Evolutionary conservation across 1,284 basidiomycete genomes (phyloP).

Genomic region (Heliocybe sulcata): DNA sequence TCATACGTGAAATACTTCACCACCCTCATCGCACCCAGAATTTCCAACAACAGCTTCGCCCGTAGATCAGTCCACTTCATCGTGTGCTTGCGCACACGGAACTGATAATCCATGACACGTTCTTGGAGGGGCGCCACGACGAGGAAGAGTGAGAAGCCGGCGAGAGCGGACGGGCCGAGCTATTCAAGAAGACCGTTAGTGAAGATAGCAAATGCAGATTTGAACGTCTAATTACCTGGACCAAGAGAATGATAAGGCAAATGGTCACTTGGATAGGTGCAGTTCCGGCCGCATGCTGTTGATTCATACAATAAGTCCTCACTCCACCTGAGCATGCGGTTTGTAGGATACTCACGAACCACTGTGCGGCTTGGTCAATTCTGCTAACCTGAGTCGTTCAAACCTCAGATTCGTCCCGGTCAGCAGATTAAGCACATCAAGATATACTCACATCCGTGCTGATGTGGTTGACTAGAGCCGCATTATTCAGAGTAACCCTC

Average conservation of each 20-base stretch:
- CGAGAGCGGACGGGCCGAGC: conserved; percentile 72
- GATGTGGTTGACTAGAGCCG: conserved; percentile 71
- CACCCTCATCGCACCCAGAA: conserved; percentile 65
- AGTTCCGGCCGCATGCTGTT: conserved; percentile 43
- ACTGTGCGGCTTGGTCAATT: conserved; percentile 53
- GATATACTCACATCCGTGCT: conserved; percentile 56
- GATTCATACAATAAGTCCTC: conserved; percentile 5
- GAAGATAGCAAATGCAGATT: conserved; percentile 1
- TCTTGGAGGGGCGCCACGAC: conserved; percentile 66
- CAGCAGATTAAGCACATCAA: background rate
- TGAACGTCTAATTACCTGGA: conserved; percentile 32
- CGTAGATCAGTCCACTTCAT: conserved; percentile 70
- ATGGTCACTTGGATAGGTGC: conserved; percentile 61
- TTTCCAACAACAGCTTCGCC: conserved; percentile 60
- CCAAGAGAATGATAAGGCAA: conserved; percentile 54
- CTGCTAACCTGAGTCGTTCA: conserved; percentile 38
- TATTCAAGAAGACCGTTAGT: conserved; percentile 16
- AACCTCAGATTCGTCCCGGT: no score
- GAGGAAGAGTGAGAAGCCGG: conserved; percentile 71
- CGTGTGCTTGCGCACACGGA: conserved; percentile 49
- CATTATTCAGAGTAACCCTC: conserved; percentile 56
- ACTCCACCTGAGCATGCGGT: background rate
- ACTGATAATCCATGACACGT: conserved; percentile 63
- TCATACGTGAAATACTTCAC: conserved; percentile 77
- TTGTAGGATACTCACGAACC: conserved; percentile 47